Base-by-base conservation (phyloP, 1,139 yeast genomes). In the Diutina siamensis region DNA sequence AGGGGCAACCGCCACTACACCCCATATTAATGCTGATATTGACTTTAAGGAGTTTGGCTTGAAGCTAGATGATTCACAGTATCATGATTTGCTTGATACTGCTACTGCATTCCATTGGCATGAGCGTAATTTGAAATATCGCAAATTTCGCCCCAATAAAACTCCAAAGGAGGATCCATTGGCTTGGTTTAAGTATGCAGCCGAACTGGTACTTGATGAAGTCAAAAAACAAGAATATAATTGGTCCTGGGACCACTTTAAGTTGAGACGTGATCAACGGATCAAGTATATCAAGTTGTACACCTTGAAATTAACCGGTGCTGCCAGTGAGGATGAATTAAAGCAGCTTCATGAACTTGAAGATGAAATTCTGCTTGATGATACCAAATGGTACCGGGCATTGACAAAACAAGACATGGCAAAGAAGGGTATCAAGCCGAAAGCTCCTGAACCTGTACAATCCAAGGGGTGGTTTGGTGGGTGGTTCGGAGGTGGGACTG, bases 161-260 rank as follows among this genome's bases (percentile, higher is more conserved):
- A 45, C 83, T 0, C 76, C 80, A 2, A 58, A 67, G 44, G 84
- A 87, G 44, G 76, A 81, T 51, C 95, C 97, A 0, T 67, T 62
- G 45, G 80, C 75, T 38, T 94, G 98, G 98, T 77, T 92, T 55
- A 63, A 68, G 51, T 94, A 84, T 59, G 84, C 92, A 2, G 94
- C 85, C 0, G 65, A 74, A 27, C 79, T 86, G 17, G 83, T 92
- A 2, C 64, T 77, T 46, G 70, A 78, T 49, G 96, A 88, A 58
- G 81, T 94, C 34, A 95, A 84, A 53, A 92, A 86, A 51, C 77
- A 73, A 54, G 78, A 85, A 55, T 74, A 80, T 52, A 80, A 76
- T 55, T 86, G 96, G 94, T 80, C 88, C 36, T 94, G 98, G 98
- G 94, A 74, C 2, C 75, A 76, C 56, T 78, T 92, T 53, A 76